These are phyloP conservation scores for Adiantum capillusveneris DNA, from an alignment of 75 land plant genomes.

Conservation along the genomic window DNA sequence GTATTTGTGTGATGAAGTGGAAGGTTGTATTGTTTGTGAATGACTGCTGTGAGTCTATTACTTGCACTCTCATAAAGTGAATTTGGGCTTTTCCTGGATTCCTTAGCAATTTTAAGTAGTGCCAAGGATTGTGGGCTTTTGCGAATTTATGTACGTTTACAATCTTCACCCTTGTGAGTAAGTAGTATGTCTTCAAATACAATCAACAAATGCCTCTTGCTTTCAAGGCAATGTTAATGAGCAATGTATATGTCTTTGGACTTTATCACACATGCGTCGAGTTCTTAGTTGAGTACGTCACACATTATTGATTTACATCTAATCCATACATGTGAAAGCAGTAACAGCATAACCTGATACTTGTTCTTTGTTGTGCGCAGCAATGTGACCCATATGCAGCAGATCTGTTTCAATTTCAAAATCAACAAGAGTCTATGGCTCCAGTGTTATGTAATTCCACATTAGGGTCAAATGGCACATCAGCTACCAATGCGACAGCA, in stretches of 20 bases:
- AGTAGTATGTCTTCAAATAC: too few relatives aligned
- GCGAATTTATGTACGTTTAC: too few relatives aligned
- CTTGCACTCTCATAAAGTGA: neutral
- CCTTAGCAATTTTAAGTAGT: too few relatives aligned
- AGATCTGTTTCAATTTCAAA: conserved; percentile 37
- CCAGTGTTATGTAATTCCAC: conserved; percentile 76
- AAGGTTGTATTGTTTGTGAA: too few relatives aligned
- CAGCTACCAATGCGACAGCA: conserved; percentile 15
- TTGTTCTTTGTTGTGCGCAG: conserved; percentile 26
- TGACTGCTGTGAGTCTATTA: too few relatives aligned
- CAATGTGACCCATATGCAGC: conserved; percentile 78
- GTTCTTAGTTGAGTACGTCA: too few relatives aligned
- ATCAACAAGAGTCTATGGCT: conserved; percentile 16
- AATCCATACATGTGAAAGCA: neutral
- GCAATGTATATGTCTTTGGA: neutral
- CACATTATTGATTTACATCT: conserved; percentile 1
- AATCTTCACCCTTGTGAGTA: too few relatives aligned
- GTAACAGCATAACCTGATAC: neutral
- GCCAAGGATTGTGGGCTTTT: too few relatives aligned
- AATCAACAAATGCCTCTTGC: too few relatives aligned
- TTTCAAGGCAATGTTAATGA: neutral
- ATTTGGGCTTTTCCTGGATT: neutral
- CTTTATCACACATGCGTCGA: neutral
- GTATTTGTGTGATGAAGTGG: too few relatives aligned
- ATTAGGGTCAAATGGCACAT: conserved; percentile 18